Base-by-base conservation (phyloP, 2,329 filamentous ascomycete genomes). In the Ophiocordyceps unilateralis region DNA sequence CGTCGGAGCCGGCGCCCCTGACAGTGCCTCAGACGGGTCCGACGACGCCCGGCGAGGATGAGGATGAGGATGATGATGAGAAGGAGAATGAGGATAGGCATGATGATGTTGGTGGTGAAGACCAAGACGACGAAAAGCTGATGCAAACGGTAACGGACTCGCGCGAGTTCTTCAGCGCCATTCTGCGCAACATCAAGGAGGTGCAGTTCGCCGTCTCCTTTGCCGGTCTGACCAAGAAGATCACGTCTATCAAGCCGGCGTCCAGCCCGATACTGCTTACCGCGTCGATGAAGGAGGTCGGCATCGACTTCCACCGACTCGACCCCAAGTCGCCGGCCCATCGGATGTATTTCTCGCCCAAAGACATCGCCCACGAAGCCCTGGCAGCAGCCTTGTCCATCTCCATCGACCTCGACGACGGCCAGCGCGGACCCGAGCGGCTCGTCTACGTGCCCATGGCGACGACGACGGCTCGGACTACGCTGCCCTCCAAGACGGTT, bases 401-500 rank as follows among this genome's bases (percentile, higher is more conserved):
- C 44, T 89, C 89, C 0, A 72, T 96, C 45, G 91, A 87, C 34
- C 70, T 98, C 30, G 88, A 95, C 54, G 87, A 95, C 57, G 85
- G 86, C n/a, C 76, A 81, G 23, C 83, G 82, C 9, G 83, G 83
- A 52, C 81, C 85, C 0, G 86, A 95, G 57, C 79, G 89, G 43
- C 72, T 98, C 45, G 64, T 94, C 20, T 98, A 98, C 58, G 76
- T 98, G 38, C 91, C 91, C 1, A 96, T 98, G 91, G 84, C 89
- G 19, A 98, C 91, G 1, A 94, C 88, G 3, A 98, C 80, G 0
- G 77, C 96, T 46, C 86, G 89, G 58, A 96, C 91, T 0, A 98
- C 93, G 0, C 65, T 96, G 8, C 89, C 89, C 6, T 93, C 91
- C 12, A 95, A 96, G 61, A 93, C 88, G 0, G 80, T 98, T 11